Percentiles rank a stretch among this genome's conserved stretches.
Conservation (phyloP, 306 rosid species). For the Malus fusca region DNA sequence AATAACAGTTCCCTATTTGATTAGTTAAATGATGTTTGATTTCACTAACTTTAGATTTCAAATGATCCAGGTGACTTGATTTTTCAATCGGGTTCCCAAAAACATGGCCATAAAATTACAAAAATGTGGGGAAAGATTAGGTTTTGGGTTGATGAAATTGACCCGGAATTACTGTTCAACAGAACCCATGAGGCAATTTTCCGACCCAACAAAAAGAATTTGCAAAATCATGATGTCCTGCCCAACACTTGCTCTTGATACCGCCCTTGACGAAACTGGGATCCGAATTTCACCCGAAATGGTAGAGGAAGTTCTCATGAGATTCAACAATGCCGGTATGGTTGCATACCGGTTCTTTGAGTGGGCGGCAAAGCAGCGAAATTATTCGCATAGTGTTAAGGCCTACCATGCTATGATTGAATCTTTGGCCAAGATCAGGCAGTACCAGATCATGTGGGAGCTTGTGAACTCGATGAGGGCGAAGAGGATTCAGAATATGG, state of each 20-base stretch:
- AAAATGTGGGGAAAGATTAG: background rate
- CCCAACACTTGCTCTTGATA: constrained; percentile 48
- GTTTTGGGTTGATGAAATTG: constrained; percentile 14
- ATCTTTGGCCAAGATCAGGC: constrained; percentile 76
- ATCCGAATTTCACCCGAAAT: constrained; percentile 55
- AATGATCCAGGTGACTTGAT: background rate
- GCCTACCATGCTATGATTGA: constrained; percentile 77
- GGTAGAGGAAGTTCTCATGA: constrained; percentile 57
- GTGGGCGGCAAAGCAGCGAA: constrained; percentile 65
- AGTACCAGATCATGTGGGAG: constrained; percentile 85
- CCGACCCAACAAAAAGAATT: constrained; percentile 41
- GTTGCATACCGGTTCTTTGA: constrained; percentile 68
- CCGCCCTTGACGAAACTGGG: constrained; percentile 72
- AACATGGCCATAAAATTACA: constrained; percentile 8
- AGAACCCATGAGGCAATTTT: constrained; percentile 24
- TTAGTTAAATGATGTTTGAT: background rate
- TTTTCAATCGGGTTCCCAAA: background rate
- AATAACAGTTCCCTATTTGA: too few relatives aligned
- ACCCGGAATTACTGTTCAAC: constrained; percentile 27
- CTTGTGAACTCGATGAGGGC: constrained; percentile 65
- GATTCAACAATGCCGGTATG: constrained; percentile 79
- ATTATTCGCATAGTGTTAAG: constrained; percentile 41
- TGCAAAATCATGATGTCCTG: constrained; percentile 55
- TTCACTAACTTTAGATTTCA: background rate
- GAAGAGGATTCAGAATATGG: constrained; percentile 57